Evolutionary conservation across 2,329 filamentous ascomycete species (phyloP).

Genomic region (Gremmenia infestans): DNA sequence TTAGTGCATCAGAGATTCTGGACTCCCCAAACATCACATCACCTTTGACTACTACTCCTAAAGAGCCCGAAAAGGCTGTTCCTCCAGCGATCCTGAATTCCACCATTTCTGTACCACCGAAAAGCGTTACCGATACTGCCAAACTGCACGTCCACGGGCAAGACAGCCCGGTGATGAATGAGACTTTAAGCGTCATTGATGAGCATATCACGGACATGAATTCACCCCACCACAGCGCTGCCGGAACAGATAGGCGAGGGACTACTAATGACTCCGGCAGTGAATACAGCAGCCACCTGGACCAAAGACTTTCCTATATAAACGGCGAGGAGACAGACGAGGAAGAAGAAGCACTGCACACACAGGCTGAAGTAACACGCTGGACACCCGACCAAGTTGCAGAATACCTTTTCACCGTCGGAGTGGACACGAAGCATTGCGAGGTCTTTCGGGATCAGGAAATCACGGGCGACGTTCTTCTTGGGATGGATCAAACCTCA

Average conservation of each 20-base stretch:
- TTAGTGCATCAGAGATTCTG: constrained; percentile 17
- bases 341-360: constrained; percentile 71
- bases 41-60: constrained; percentile 32
- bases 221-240: constrained; percentile 39
- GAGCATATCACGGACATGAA: constrained; percentile 90
- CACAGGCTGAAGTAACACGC: constrained; percentile 64
- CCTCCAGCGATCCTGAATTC: constrained; percentile 13
- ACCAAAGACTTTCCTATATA: constrained; percentile 81
- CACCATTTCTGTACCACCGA: constrained; percentile 36
- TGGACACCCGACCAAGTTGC: constrained; percentile 84
- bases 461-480: constrained; percentile 85
- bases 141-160: constrained; percentile 42
- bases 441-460: constrained; percentile 94
- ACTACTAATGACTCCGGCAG: constrained; percentile 71
- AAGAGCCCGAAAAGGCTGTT: constrained; percentile 7
- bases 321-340: constrained; percentile 94
- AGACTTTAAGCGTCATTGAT: constrained; percentile 92
- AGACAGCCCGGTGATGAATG: constrained; percentile 79
- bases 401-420: constrained; percentile 78
- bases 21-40: constrained; percentile 33
- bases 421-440: constrained; percentile 85
- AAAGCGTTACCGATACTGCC: constrained; percentile 39
- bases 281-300: constrained; percentile 78
- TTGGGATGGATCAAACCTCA: constrained; percentile 93
- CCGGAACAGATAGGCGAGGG: constrained; percentile 45